Conservation (phyloP, 176 grass and related monocot species). For the Dactylis glomerata region DNA sequence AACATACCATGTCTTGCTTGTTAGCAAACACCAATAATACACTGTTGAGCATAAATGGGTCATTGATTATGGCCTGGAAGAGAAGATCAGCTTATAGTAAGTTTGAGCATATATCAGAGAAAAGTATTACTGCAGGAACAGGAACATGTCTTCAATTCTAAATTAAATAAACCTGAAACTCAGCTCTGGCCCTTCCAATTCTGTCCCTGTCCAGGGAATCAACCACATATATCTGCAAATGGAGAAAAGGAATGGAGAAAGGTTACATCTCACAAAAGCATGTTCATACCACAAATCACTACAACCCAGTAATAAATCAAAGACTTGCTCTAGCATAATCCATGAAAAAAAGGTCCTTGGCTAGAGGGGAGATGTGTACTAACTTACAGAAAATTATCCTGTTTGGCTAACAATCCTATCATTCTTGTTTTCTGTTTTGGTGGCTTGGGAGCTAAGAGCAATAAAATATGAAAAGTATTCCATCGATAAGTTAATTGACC, state of each 20-base stretch:
- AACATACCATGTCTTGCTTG: slow-evolving; percentile 94
- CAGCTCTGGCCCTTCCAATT: slow-evolving; percentile 75
- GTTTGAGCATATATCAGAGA: slow-evolving; percentile 1
- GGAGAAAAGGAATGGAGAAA: background rate
- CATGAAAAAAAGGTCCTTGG: background rate
- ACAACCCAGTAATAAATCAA: slow-evolving; percentile 6
- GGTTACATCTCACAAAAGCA: slow-evolving; percentile 1
- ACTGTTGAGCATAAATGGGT: slow-evolving; percentile 95
- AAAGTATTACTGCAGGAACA: slow-evolving; percentile 20
- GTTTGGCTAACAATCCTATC: background rate
- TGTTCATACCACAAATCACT: background rate
- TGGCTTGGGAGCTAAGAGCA: background rate
- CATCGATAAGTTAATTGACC: background rate
- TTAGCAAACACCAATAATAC: slow-evolving; percentile 80
- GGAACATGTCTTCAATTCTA: background rate
- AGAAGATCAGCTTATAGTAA: slow-evolving; percentile 18
- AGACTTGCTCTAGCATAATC: background rate
- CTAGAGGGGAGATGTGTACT: background rate
- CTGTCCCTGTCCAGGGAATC: slow-evolving; percentile 86
- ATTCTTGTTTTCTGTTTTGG: background rate
- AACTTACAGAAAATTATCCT: background rate
- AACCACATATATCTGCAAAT: slow-evolving; percentile 75
- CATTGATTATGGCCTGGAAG: slow-evolving; percentile 81
- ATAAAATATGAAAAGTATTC: background rate
- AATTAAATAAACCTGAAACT: slow-evolving; percentile 63